Percentiles rank a stretch among this genome's conserved stretches.
Evolutionary conservation across 768 basidiomycete species (phyloP).

Genomic region (Boletellus ananas): DNA sequence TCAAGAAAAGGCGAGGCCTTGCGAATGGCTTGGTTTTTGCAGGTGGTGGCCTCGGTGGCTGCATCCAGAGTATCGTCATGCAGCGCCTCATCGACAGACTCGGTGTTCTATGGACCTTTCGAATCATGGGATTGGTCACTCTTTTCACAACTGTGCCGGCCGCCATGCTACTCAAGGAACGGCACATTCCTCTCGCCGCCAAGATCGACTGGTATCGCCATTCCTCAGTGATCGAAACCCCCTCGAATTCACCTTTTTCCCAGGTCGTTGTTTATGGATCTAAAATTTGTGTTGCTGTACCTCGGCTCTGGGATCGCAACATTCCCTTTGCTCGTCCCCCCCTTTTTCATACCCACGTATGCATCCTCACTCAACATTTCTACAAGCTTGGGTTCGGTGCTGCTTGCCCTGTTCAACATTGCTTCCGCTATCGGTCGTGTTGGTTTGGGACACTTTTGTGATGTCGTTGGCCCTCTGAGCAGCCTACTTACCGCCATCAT

Average conservation of each 20-base stretch:
- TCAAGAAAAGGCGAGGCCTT: constrained; percentile 30
- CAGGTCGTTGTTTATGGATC: constrained; percentile 31
- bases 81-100: constrained; percentile 26
- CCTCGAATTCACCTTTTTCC: neutral
- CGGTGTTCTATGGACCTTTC: constrained; percentile 32
- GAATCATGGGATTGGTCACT: constrained; percentile 28
- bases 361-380: constrained; percentile 28
- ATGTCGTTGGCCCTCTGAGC: constrained; percentile 29
- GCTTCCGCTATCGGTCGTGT: constrained; percentile 33
- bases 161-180: constrained; percentile 27
- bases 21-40: constrained; percentile 35
- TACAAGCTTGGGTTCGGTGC: constrained; percentile 20
- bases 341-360: constrained; percentile 37
- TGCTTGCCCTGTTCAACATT: constrained; percentile 34
- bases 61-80: constrained; percentile 26
- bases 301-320: constrained; percentile 33
- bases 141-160: constrained; percentile 26
- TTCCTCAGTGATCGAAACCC: neutral
- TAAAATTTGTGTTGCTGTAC: constrained; percentile 26
- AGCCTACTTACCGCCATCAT: constrained; percentile 26
- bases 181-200: constrained; percentile 12
- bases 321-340: constrained; percentile 35
- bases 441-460: constrained; percentile 27
- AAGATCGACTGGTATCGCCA: constrained; percentile 21
- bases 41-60: constrained; percentile 32